Conservation (phyloP, 2,329 filamentous ascomycete genomes). For the Venturia asperata region DNA sequence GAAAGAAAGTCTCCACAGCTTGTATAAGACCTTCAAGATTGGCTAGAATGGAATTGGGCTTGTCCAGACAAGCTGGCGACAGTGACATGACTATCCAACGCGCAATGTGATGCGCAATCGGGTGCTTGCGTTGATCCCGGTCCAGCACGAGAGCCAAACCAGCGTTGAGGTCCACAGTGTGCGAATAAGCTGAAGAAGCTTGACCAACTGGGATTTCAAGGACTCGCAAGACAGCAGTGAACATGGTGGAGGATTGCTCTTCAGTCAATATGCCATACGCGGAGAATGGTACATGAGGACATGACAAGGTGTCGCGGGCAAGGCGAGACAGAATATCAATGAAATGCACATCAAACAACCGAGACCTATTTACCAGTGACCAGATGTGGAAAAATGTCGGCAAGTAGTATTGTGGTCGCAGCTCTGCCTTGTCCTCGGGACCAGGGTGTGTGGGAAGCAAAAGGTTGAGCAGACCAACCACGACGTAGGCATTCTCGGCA, state of each 20-base stretch:
- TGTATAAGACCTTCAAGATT: slow-evolving; percentile 88
- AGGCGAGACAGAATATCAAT: slow-evolving; percentile 85
- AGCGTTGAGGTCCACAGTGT: slow-evolving; percentile 69
- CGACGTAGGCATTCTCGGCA: slow-evolving; percentile 84
- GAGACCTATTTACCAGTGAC: slow-evolving; percentile 87
- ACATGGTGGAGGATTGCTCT: slow-evolving; percentile 86
- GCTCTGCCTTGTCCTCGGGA: slow-evolving; percentile 60
- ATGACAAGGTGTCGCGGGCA: slow-evolving; percentile 73
- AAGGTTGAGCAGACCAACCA: slow-evolving; percentile 79
- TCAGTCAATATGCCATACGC: slow-evolving; percentile 86
- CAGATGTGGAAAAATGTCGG: slow-evolving; percentile 95
- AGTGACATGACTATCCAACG: slow-evolving; percentile 89
- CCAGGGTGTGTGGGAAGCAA: slow-evolving; percentile 78
- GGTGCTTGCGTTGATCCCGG: slow-evolving; percentile 88
- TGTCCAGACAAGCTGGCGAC: slow-evolving; percentile 71
- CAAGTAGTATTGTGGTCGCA: slow-evolving; percentile 82
- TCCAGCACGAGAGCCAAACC: slow-evolving; percentile 83
- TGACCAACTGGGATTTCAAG: slow-evolving; percentile 96
- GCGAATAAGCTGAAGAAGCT: slow-evolving; percentile 83
- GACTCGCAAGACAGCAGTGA: slow-evolving; percentile 80
- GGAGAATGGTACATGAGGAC: slow-evolving; percentile 68
- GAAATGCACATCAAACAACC: slow-evolving; percentile 76
- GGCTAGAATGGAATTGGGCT: slow-evolving; percentile 71
- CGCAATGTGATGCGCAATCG: slow-evolving; percentile 83
- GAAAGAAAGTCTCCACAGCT: slow-evolving; percentile 96